Evolutionary conservation across 1,139 yeast species (phyloP).

Genomic region (Pichia sp.): DNA sequence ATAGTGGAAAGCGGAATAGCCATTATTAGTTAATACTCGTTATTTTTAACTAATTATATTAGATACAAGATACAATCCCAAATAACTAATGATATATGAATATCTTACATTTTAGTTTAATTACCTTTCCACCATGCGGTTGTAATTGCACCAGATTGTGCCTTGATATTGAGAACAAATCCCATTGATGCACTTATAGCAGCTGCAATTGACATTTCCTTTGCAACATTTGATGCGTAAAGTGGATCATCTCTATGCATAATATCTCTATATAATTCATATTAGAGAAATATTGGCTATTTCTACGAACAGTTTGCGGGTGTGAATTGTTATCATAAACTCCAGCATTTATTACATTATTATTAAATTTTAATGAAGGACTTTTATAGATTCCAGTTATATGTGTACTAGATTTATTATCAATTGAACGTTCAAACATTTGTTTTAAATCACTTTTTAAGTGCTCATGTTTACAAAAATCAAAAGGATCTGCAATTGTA

Average conservation of each 20-base stretch:
- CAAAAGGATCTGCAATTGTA: neutral
- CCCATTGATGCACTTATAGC: constrained; percentile 27
- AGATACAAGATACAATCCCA: no score
- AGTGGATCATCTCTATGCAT: constrained; percentile 26
- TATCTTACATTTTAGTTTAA: neutral
- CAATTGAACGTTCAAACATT: no score
- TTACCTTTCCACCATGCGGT: constrained; percentile 23
- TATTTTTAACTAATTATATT: no score
- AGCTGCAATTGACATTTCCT: constrained; percentile 25
- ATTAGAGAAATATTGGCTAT: no score
- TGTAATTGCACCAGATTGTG: constrained; percentile 22
- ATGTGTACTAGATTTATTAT: neutral
- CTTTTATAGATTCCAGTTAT: no score
- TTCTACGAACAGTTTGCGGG: no score
- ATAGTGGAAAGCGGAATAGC: no score
- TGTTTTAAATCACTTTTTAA: no score
- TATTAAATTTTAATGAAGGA: no score
- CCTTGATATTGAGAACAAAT: constrained; percentile 22
- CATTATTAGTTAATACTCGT: no score
- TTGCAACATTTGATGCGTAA: constrained; percentile 20
- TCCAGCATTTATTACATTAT: no score
- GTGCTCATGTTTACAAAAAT: neutral
- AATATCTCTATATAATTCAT: constrained; percentile 27
- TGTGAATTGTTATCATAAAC: no score
- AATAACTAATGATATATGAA: neutral